These are phyloP conservation scores for Plantago coronopus DNA, from an alignment of 305 asterid genomes.

Conservation along the genomic window DNA sequence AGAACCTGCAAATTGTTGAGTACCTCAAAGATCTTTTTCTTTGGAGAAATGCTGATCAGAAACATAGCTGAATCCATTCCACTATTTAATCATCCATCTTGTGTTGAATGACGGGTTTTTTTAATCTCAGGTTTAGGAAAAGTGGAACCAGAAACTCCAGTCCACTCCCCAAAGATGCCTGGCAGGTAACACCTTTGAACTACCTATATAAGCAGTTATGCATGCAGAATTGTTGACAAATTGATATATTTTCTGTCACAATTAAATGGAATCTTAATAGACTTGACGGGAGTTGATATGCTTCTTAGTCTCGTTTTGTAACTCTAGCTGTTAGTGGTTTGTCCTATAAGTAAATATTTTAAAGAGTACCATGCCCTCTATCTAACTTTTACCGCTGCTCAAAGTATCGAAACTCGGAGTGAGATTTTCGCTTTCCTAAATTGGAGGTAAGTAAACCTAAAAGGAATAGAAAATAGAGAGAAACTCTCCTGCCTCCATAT, in stretches of 20 bases:
- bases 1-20: slow-evolving; percentile 2
- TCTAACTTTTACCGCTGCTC: too few relatives aligned
- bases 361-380: too few relatives aligned
- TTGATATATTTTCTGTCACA: neutral
- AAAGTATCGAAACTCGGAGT: too few relatives aligned
- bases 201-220: slow-evolving; percentile 12
- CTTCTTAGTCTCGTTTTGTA: too few relatives aligned
- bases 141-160: slow-evolving; percentile 67
- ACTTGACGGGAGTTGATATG: too few relatives aligned
- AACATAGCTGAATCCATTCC: slow-evolving; percentile 12
- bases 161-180: slow-evolving; percentile 62
- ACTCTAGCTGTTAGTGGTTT: too few relatives aligned
- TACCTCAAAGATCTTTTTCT: slow-evolving; percentile 3
- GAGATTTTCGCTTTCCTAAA: too few relatives aligned
- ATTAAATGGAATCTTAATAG: slow-evolving; percentile 2
- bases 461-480: too few relatives aligned
- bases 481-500: too few relatives aligned
- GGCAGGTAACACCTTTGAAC: slow-evolving; percentile 43
- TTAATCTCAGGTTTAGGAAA: slow-evolving; percentile 69
- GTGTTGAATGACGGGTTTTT: slow-evolving; percentile 22
- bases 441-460: too few relatives aligned
- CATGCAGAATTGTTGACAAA: slow-evolving; percentile 14
- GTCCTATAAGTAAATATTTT: too few relatives aligned
- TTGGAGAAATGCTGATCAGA: slow-evolving; percentile 17
- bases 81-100: slow-evolving; percentile 19